phyloP scores from a whole-genome alignment of 1,139 yeast species.

The Pichia sp. region DNA sequence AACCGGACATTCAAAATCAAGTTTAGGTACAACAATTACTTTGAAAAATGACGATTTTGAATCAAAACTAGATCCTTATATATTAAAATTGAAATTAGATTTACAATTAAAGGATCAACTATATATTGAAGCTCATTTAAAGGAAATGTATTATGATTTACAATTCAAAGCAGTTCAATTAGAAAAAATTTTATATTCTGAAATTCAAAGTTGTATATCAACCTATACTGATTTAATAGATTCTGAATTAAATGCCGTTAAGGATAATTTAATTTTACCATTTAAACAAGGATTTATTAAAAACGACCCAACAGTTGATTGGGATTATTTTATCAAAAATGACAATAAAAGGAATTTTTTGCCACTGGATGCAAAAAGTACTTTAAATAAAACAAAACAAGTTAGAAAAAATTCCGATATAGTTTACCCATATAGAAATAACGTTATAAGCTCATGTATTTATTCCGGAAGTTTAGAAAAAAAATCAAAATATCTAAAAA shows the following conservation, averaged over 20 bases:
- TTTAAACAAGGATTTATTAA: slow-evolving; percentile 57
- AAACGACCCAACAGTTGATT: slow-evolving; percentile 59
- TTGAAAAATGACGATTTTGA: slow-evolving; percentile 17
- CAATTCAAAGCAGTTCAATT: slow-evolving; percentile 68
- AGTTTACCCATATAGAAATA: slow-evolving; percentile 47
- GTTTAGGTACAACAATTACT: slow-evolving; percentile 25
- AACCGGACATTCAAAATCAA: slow-evolving; percentile 29
- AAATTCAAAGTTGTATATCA: slow-evolving; percentile 54
- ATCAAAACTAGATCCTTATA: slow-evolving; percentile 54
- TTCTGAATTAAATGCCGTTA: slow-evolving; percentile 50
- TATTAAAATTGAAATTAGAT: slow-evolving; percentile 58
- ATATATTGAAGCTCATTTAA: slow-evolving; percentile 60
- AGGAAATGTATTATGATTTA: slow-evolving; percentile 63
- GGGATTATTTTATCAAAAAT: slow-evolving; percentile 63
- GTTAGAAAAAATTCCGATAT: slow-evolving; percentile 43
- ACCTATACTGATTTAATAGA: slow-evolving; percentile 50
- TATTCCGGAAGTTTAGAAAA: slow-evolving; percentile 49
- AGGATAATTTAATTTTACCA: slow-evolving; percentile 54
- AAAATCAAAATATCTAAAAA: slow-evolving; percentile 59
- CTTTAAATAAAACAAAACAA: slow-evolving; percentile 33
- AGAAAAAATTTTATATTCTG: slow-evolving; percentile 62
- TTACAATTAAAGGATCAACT: slow-evolving; percentile 63
- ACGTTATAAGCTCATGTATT: slow-evolving; percentile 44
- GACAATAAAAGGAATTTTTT: slow-evolving; percentile 39
- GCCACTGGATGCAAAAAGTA: slow-evolving; percentile 22